phyloP scores from a whole-genome alignment of 2,329 filamentous ascomycete genomes.

The Canariomyces notabilis region DNA sequence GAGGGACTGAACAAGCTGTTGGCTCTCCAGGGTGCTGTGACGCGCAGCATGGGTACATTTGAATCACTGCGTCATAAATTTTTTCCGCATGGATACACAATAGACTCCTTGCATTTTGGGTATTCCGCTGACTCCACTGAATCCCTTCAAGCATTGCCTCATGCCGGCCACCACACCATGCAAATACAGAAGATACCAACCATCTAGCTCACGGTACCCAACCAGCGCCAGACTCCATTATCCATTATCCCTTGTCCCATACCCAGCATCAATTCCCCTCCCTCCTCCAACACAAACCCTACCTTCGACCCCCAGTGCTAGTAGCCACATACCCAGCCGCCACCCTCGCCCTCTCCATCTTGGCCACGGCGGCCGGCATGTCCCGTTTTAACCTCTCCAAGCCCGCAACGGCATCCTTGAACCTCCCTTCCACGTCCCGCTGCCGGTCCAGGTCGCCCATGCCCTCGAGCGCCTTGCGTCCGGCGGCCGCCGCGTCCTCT shows the following conservation, averaged over 20 bases:
- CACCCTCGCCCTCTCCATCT: conserved; percentile 59
- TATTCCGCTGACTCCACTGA: no score
- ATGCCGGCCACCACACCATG: no score
- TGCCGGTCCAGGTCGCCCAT: conserved; percentile 39
- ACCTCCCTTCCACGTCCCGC: conserved; percentile 42
- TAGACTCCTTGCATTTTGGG: conserved; percentile 12
- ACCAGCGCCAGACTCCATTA: not conserved
- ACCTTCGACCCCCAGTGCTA: not conserved
- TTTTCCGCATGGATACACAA: conserved; percentile 15
- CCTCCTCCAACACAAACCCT: not conserved
- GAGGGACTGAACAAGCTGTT: not conserved
- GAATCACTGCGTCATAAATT: conserved; percentile 10
- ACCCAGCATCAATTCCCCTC: not conserved
- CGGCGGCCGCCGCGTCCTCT: conserved; percentile 15
- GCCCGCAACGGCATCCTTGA: conserved; percentile 44
- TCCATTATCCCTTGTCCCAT: not conserved
- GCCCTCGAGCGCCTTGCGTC: conserved; percentile 23
- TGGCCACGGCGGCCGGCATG: conserved; percentile 58
- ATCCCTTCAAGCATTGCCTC: not conserved
- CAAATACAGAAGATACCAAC: no score
- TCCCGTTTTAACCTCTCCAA: conserved; percentile 52
- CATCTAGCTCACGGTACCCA: not conserved
- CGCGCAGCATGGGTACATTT: conserved; percentile 1
- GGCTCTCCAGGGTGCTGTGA: conserved; percentile 1
- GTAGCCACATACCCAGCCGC: conserved; percentile 50